Percentiles rank a stretch among this genome's conserved stretches.
phyloP scores from a whole-genome alignment of 805 yeast genomes.

The Suhomyces sp. region DNA sequence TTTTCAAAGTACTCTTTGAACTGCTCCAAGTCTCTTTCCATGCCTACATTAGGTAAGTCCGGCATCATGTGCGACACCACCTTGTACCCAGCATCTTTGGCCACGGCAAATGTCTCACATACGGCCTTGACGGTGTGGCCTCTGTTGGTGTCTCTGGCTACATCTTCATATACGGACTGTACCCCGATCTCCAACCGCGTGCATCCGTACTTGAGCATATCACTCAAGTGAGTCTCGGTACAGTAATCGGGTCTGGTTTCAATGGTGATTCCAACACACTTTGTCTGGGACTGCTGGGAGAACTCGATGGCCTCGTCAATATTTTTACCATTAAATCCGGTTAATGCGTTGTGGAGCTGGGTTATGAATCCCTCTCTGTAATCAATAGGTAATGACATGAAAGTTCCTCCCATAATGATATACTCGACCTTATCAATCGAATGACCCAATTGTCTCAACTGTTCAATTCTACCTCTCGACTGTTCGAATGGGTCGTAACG shows the following conservation, averaged over 20 bases:
- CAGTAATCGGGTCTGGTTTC: slow-evolving; percentile 99
- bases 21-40: slow-evolving; percentile 96
- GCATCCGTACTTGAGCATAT: slow-evolving; percentile 95
- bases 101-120: slow-evolving; percentile 89
- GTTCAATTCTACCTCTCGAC: slow-evolving; percentile 96
- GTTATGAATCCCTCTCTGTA: slow-evolving; percentile 89
- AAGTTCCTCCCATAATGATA: slow-evolving; percentile 98
- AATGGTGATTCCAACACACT: slow-evolving; percentile 97
- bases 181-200: slow-evolving; percentile 96
- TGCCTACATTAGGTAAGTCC: slow-evolving; percentile 95
- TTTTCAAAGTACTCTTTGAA: slow-evolving; percentile 95
- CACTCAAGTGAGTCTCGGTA: slow-evolving; percentile 91
- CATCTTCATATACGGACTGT: slow-evolving; percentile 96
- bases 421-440: slow-evolving; percentile 96
- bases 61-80: slow-evolving; percentile 99
- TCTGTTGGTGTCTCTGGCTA: slow-evolving; percentile 95
- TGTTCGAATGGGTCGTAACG: slow-evolving; percentile 98
- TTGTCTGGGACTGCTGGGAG: slow-evolving; percentile 91
- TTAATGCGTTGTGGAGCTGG: slow-evolving; percentile 88
- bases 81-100: slow-evolving; percentile 98
- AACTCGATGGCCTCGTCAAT: slow-evolving; percentile 87
- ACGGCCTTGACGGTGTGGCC: slow-evolving; percentile 97
- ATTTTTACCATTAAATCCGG: slow-evolving; percentile 85
- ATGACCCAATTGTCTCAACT: slow-evolving; percentile 91
- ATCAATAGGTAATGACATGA: slow-evolving; percentile 88